A percentile compares a stretch with the other conserved stretches of the same genome.
These are phyloP conservation scores for Friedmanniomyces endolithicus DNA, from an alignment of 495 filamentous ascomycete genomes.

Conservation along the genomic window DNA sequence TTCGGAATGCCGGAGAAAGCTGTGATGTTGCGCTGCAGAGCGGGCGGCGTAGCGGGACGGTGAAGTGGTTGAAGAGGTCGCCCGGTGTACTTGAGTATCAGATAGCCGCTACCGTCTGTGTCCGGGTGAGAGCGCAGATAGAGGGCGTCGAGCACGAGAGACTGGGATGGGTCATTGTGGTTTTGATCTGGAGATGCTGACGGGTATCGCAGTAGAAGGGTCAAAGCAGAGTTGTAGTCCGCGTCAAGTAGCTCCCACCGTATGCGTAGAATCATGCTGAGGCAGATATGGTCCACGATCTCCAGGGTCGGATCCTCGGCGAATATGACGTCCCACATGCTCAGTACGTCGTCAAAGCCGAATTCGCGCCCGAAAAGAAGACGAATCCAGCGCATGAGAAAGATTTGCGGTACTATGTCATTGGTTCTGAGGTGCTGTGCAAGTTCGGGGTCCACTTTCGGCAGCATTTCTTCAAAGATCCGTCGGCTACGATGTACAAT, in stretches of 20 bases:
- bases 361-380: slow-evolving; percentile 92
- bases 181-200: slow-evolving; percentile 39
- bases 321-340: slow-evolving; percentile 85
- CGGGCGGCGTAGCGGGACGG: slow-evolving; percentile 18
- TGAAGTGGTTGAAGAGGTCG: slow-evolving; percentile 27
- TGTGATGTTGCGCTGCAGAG: slow-evolving; percentile 18
- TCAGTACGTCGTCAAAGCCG: slow-evolving; percentile 67
- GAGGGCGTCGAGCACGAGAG: slow-evolving; percentile 77
- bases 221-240: slow-evolving; percentile 74
- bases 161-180: slow-evolving; percentile 49
- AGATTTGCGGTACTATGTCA: slow-evolving; percentile 91
- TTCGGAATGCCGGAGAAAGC: slow-evolving; percentile 10
- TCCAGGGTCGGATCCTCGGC: slow-evolving; percentile 74
- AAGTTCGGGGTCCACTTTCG: slow-evolving; percentile 66
- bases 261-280: slow-evolving; percentile 87
- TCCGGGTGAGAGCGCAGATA: slow-evolving; percentile 70
- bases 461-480: slow-evolving; percentile 71
- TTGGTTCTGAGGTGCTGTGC: slow-evolving; percentile 69
- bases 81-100: slow-evolving; percentile 73
- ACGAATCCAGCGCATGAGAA: slow-evolving; percentile 93
- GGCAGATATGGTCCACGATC: slow-evolving; percentile 75
- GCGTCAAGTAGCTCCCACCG: slow-evolving; percentile 77
- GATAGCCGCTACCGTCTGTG: slow-evolving; percentile 51
- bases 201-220: slow-evolving; percentile 64
- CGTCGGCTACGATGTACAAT: slow-evolving; percentile 77